phyloP scores from a whole-genome alignment of 148 eudicot species.

The Vaccinium corymbosum region DNA sequence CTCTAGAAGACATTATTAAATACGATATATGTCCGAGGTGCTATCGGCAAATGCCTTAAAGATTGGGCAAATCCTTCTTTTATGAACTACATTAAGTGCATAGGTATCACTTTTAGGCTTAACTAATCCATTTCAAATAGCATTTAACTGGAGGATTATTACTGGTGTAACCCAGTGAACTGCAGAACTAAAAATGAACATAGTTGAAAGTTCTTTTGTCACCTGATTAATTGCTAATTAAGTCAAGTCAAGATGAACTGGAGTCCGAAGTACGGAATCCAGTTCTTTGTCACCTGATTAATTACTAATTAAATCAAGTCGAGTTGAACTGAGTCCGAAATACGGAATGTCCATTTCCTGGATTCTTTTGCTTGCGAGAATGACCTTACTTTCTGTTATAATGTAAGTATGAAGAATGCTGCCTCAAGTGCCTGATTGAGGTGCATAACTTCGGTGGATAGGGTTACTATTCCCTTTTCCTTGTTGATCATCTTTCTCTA shows the following conservation, averaged over 20 bases:
- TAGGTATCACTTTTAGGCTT: not conserved
- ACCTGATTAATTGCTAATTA: not conserved
- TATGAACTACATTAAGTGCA: not conserved
- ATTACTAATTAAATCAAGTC: not conserved
- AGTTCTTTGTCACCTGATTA: not conserved
- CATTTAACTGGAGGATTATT: not conserved
- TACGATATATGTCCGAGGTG: not conserved
- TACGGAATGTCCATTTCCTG: not conserved
- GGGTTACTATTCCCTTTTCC: not conserved
- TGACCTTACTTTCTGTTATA: not conserved
- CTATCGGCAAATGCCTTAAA: not conserved
- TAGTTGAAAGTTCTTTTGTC: not conserved
- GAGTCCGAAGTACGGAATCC: not conserved
- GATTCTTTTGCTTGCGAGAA: not conserved
- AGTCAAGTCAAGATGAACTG: not conserved
- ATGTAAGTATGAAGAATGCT: not conserved
- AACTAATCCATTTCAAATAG: not conserved
- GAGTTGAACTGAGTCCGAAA: not conserved
- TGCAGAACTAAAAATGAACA: not conserved
- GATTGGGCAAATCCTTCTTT: not conserved
- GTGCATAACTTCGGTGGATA: not conserved
- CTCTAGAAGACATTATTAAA: not conserved
- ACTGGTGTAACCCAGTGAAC: not conserved
- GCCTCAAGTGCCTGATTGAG: not conserved
- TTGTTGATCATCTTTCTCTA: not conserved